A percentile compares a stretch with the other conserved stretches of the same genome.
Conservation (phyloP, 352 stramenopile species). For the Globisporangium spiculum region DNA sequence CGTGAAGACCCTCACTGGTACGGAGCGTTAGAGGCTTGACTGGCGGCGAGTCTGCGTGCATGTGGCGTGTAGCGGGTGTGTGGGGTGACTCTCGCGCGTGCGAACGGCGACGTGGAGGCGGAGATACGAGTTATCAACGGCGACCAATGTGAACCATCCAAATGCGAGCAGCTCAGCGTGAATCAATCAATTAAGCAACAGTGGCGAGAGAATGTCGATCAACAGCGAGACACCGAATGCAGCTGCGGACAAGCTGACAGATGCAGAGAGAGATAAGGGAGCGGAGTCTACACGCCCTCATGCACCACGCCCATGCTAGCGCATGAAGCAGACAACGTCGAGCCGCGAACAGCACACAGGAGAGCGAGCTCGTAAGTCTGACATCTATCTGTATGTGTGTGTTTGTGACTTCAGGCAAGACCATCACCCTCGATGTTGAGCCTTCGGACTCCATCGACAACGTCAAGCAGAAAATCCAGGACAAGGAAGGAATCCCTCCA, state of each 20-base stretch:
- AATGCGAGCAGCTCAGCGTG: neutral
- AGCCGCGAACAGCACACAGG: neutral
- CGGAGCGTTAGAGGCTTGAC: neutral
- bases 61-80: neutral
- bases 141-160: neutral
- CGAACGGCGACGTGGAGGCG: neutral
- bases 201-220: neutral
- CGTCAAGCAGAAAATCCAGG: slow-evolving; percentile 94
- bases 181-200: neutral
- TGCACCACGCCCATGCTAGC: neutral
- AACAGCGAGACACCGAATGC: neutral
- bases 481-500: slow-evolving; percentile 90
- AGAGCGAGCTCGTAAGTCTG: neutral
- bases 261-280: neutral
- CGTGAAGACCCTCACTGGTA: slow-evolving; percentile 38
- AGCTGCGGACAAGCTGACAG: neutral
- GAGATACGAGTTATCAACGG: neutral
- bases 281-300: neutral
- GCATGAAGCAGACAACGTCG: neutral
- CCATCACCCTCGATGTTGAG: slow-evolving; percentile 90
- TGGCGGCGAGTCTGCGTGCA: neutral
- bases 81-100: neutral
- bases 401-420: slow-evolving; percentile 56
- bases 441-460: slow-evolving; percentile 92
- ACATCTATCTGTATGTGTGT: slow-evolving; percentile 20